phyloP scores from a whole-genome alignment of 2,329 filamentous ascomycete genomes.

The Paramyrothecium sp. region DNA sequence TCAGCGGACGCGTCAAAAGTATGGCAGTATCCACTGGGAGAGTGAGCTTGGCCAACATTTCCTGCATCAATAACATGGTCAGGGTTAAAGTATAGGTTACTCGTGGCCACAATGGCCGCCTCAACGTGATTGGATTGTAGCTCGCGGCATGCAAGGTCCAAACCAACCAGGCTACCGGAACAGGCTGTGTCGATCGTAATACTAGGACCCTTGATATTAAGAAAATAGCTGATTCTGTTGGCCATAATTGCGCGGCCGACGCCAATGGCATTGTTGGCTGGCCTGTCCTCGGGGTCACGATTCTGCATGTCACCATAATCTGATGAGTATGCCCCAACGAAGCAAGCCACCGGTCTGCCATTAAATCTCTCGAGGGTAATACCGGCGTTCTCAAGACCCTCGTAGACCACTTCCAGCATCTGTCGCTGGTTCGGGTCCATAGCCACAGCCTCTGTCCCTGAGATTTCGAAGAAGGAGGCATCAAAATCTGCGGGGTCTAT shows the following conservation, averaged over 20 bases:
- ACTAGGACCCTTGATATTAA: slow-evolving; percentile 45
- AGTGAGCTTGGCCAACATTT: slow-evolving; percentile 35
- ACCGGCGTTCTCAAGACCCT: slow-evolving; percentile 37
- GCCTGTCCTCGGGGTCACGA: slow-evolving; percentile 36
- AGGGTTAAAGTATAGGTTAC: slow-evolving; percentile 40
- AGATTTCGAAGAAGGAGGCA: slow-evolving; percentile 12
- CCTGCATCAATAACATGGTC: slow-evolving; percentile 40
- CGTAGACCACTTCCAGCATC: slow-evolving; percentile 38
- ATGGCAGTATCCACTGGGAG: slow-evolving; percentile 21
- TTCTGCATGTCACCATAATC: slow-evolving; percentile 36
- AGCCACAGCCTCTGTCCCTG: slow-evolving; percentile 16
- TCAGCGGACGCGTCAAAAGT: slow-evolving; percentile 34
- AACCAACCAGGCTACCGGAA: slow-evolving; percentile 41
- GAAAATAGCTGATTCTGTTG: slow-evolving; percentile 46
- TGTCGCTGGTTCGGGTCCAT: slow-evolving; percentile 43
- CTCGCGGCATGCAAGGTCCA: slow-evolving; percentile 37
- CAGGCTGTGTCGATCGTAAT: slow-evolving; percentile 51
- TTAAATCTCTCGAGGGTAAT: slow-evolving; percentile 26
- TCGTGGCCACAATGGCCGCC: slow-evolving; percentile 34
- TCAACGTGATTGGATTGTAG: slow-evolving; percentile 10
- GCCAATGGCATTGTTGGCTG: slow-evolving; percentile 39
- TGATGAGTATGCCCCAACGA: slow-evolving; percentile 30
- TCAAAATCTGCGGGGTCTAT: slow-evolving; percentile 15
- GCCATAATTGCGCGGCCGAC: slow-evolving; percentile 39
- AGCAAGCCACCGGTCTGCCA: slow-evolving; percentile 33